Conservation (phyloP, 345 rosid species). For the Hypericum perforatum region DNA sequence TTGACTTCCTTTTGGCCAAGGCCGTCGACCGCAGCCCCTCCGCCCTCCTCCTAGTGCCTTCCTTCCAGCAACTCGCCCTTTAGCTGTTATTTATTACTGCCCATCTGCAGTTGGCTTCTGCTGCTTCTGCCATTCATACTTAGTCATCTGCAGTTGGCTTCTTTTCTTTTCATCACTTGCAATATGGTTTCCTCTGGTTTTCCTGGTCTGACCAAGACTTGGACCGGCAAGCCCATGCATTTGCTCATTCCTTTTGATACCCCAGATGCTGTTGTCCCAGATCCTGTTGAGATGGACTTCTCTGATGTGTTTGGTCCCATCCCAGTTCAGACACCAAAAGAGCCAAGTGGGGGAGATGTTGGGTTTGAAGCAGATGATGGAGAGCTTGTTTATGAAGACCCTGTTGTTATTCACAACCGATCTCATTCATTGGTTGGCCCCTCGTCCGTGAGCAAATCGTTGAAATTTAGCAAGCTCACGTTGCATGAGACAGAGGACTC, state of each 20-base stretch:
- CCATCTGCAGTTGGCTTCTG: constrained; percentile 19
- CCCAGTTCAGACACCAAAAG: constrained; percentile 30
- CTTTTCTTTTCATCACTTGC: background rate
- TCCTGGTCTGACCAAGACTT: constrained; percentile 25
- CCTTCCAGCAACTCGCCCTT: constrained; percentile 13
- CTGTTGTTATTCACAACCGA: constrained; percentile 55
- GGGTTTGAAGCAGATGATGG: constrained; percentile 21
- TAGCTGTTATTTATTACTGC: constrained; percentile 8
- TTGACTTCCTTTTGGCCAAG: constrained; percentile 44
- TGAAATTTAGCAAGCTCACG: constrained; percentile 55
- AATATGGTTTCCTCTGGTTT: constrained; percentile 53
- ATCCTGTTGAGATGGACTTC: constrained; percentile 57
- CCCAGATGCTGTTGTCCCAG: constrained; percentile 32
- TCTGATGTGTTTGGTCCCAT: constrained; percentile 65
- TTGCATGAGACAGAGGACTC: constrained; percentile 41
- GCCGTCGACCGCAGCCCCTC: constrained; percentile 37
- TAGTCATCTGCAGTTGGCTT: constrained; percentile 21
- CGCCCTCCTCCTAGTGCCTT: constrained; percentile 8
- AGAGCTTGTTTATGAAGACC: constrained; percentile 51
- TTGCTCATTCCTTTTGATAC: constrained; percentile 30
- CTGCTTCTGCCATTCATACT: constrained; percentile 1
- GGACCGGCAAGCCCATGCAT: constrained; percentile 22
- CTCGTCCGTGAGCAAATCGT: constrained; percentile 52
- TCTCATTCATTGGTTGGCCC: constrained; percentile 95
- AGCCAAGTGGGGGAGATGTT: constrained; percentile 19